Base-by-base conservation (phyloP, 106 monocot genomes). In the Apostasia shenzhenica region DNA sequence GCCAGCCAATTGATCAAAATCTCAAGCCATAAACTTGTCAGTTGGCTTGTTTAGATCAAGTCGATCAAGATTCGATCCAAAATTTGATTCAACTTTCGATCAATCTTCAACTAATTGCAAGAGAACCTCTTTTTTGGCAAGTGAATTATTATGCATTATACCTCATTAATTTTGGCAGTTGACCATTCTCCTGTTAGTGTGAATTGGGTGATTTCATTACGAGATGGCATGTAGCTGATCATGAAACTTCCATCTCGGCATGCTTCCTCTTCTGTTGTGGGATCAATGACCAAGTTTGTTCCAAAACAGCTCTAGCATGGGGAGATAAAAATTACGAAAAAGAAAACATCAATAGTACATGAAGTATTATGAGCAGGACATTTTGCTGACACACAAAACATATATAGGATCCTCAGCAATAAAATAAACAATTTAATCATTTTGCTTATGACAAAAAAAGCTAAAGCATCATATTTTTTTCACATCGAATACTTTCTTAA, bases 131-230 rank as follows among this genome's bases (percentile, higher is more conserved):
- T 50, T 8, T 50, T 50, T 11, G 2, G n/a, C n/a, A n/a, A 41
- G 42, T 42, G 9, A 63, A 11, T 26, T 26, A 26, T 26, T 26
- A 48, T 7, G 56, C 8, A 12, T 10, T 26, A 7, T 68, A 97
- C 95, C 82, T 97, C 89, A 54, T 85, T 78, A 41, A 87, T 93
- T 77, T 83, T 89, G 53, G 82, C 79, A 0, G 77, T 78, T 51
- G 92, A 81, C 97, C 97, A 99, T 57, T 99, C 89, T 42, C 97
- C 97, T n/a, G 92, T 92, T 7, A 99, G 75, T 8, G 77, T 85
- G 26, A 92, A 78, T 53, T 99, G 92, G 13, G 92, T 99, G 73
- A 99, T 71, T 81, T 92, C 89, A 9, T 83, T 81, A 48, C 83
- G 81, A 44, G 79, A 81, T 44, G 97, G 92, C 97, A 92, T 97